Evolutionary conservation across 2,329 filamentous ascomycete species (phyloP).

Genomic region (Ophiostoma novo-ulmi): DNA sequence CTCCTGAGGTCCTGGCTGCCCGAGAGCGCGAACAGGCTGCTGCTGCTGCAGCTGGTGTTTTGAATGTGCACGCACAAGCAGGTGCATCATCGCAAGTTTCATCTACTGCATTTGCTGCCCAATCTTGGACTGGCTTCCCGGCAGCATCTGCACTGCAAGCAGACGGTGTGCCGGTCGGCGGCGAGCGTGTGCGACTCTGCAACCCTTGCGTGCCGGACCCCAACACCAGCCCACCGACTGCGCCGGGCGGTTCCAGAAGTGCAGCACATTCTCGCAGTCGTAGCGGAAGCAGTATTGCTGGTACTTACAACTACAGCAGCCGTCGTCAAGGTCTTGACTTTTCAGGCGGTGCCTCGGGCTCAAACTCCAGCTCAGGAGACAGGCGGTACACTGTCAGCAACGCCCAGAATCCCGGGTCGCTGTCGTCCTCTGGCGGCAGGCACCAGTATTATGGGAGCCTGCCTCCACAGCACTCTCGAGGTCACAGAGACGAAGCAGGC

Average conservation of each 20-base stretch:
- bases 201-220: slow-evolving; percentile 60
- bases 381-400: slow-evolving; percentile 4
- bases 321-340: neutral
- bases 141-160: neutral
- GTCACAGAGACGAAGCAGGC: neutral
- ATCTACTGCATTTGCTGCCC: neutral
- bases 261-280: slow-evolving; percentile 12
- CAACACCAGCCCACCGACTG: slow-evolving; percentile 49
- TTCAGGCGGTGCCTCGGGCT: neutral
- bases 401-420: neutral
- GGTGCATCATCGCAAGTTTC: neutral
- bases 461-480: neutral
- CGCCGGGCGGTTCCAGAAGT: neutral
- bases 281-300: slow-evolving; percentile 13
- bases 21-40: neutral
- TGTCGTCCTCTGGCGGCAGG: neutral
- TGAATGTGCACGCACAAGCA: neutral
- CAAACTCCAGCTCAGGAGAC: neutral
- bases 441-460: neutral
- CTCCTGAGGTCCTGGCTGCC: slow-evolving; percentile 44
- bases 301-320: slow-evolving; percentile 32
- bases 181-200: slow-evolving; percentile 55
- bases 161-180: slow-evolving; percentile 40
- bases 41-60: neutral
- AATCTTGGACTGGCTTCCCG: neutral